A percentile compares a stretch with the other conserved stretches of the same genome.
Conservation (phyloP, 495 filamentous ascomycete species). For the Peziza echinospora region DNA sequence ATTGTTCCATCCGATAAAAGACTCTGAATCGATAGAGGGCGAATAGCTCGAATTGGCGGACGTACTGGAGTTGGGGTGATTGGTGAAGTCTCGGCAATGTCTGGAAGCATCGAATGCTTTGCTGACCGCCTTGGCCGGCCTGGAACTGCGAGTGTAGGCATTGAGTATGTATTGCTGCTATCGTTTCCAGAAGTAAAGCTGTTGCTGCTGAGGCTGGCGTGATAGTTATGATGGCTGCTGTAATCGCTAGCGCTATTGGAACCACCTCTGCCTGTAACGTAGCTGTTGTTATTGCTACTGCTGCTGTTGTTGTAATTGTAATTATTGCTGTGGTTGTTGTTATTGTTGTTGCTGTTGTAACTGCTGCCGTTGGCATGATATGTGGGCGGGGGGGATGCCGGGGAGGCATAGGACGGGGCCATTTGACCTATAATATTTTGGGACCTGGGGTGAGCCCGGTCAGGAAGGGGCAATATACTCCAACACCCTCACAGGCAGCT, state of each 20-base stretch:
- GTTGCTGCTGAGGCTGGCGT: too few species aligned
- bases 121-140: neutral
- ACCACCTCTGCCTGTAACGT: too few species aligned
- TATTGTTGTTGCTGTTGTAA: too few species aligned
- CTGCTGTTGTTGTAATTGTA: too few species aligned
- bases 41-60: conserved; percentile 3
- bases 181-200: too few species aligned
- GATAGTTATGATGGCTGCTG: too few species aligned
- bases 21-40: conserved; percentile 15
- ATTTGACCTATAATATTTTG: too few species aligned
- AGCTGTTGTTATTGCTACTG: neutral
- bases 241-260: too few species aligned
- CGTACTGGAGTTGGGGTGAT: conserved; percentile 5
- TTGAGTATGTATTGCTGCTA: neutral
- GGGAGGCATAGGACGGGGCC: neutral
- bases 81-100: conserved; percentile 17
- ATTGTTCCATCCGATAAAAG: conserved; percentile 18
- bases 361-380: neutral
- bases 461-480: too few species aligned
- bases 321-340: too few species aligned
- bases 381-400: neutral
- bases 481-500: too few species aligned
- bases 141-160: neutral
- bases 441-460: too few species aligned
- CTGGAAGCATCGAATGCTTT: conserved; percentile 7